Conservation (phyloP, 1,284 basidiomycete species). For the Microbotryum saponariae region DNA sequence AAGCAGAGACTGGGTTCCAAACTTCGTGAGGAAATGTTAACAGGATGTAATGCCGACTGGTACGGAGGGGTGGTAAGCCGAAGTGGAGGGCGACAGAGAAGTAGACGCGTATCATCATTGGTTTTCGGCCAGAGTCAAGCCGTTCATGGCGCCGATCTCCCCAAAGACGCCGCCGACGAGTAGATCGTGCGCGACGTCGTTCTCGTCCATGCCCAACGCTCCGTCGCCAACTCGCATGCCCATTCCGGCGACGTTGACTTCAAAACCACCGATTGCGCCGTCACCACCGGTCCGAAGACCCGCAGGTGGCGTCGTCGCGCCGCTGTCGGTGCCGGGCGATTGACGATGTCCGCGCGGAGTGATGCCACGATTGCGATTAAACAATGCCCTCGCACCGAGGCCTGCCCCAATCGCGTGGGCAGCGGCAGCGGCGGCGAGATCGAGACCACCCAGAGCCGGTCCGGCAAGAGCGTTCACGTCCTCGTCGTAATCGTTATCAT, state of each 20-base stretch:
- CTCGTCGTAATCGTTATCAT: too few species aligned
- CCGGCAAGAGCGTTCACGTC: too few species aligned
- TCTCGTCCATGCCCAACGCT: conserved; percentile 2
- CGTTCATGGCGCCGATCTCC: not conserved
- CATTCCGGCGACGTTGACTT: not conserved
- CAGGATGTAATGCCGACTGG: not conserved
- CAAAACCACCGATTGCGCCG: not conserved
- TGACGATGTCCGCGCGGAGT: too few species aligned
- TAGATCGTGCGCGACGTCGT: not conserved
- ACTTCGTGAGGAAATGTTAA: not conserved
- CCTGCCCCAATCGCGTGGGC: too few species aligned
- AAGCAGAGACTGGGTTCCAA: not conserved
- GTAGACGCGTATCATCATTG: not conserved
- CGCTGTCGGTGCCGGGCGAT: too few species aligned
- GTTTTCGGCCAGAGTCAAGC: not conserved
- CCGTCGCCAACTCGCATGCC: not conserved
- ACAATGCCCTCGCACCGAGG: too few species aligned
- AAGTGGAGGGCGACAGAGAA: not conserved
- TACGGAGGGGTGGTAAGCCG: not conserved
- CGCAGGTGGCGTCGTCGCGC: too few species aligned
- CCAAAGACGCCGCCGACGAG: too few species aligned
- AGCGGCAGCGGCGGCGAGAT: too few species aligned
- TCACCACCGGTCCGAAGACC: too few species aligned
- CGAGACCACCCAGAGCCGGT: too few species aligned
- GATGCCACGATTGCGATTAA: too few species aligned